A percentile compares a stretch with the other conserved stretches of the same genome.
phyloP scores from a whole-genome alignment of 2,329 filamentous ascomycete genomes.

The Fusarium albidum region DNA sequence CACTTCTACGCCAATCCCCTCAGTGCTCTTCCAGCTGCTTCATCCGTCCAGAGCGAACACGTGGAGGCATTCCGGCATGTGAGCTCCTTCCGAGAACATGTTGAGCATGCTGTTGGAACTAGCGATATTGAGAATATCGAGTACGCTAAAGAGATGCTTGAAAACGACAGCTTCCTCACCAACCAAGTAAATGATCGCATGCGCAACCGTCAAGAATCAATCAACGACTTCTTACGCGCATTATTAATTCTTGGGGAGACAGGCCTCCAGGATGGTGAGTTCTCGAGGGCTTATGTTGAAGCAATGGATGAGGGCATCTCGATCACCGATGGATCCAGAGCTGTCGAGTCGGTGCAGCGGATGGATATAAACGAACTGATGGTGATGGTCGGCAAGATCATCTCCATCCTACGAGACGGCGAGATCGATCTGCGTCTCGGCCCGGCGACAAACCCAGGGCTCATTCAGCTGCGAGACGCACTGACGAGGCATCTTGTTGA shows the following conservation, averaged over 20 bases:
- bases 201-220: slow-evolving; percentile 45
- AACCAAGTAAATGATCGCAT: slow-evolving; percentile 47
- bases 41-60: slow-evolving; percentile 64
- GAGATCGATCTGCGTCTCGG: slow-evolving; percentile 48
- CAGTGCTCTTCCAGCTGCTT: slow-evolving; percentile 64
- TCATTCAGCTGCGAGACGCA: slow-evolving; percentile 41
- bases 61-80: slow-evolving; percentile 73
- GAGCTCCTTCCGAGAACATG: slow-evolving; percentile 69
- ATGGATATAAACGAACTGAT: slow-evolving; percentile 51
- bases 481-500: slow-evolving; percentile 54
- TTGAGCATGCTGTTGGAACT: slow-evolving; percentile 58
- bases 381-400: slow-evolving; percentile 37
- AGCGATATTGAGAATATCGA: slow-evolving; percentile 54
- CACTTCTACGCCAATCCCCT: slow-evolving; percentile 84
- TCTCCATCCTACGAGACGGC: slow-evolving; percentile 45
- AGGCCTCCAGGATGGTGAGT: slow-evolving; percentile 49
- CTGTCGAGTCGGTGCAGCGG: slow-evolving; percentile 67
- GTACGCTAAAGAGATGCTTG: slow-evolving; percentile 57
- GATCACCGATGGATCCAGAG: slow-evolving; percentile 59
- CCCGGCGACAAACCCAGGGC: slow-evolving; percentile 43
- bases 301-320: slow-evolving; percentile 65
- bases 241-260: slow-evolving; percentile 56
- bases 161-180: slow-evolving; percentile 66
- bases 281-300: slow-evolving; percentile 67
- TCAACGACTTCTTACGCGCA: slow-evolving; percentile 57